Base-by-base conservation (phyloP, 192 early-diverging fungal genomes). In the Funneliformis mosseae region DNA sequence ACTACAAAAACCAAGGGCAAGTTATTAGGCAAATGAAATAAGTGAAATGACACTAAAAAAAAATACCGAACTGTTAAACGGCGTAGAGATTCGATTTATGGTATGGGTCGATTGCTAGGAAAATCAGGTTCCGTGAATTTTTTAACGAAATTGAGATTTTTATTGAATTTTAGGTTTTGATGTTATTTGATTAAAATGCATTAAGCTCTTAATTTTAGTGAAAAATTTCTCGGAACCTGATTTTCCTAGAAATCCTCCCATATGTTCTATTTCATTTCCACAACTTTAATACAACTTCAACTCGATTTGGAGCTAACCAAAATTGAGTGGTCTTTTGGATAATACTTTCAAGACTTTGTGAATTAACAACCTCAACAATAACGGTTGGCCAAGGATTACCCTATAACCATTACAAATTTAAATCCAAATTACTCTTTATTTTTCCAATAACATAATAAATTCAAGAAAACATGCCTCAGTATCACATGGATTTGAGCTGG, bases 291-390 rank as follows among this genome's bases (percentile, higher is more conserved):
- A 71, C 6, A 71, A 71, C 69, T 38, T 71, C 69, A 8, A 71
- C 69, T 14, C 42, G 41, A 23, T 70, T 70, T n/a, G 68, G 68
- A 7, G 69, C 69, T 39, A 71, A 71, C 69, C 69, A 71, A 39
- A 71, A 71, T 71, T 71, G 69, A 3, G 68, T 70, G 8, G 68
- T 70, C 68, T 70, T 70, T 16, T 71, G 42, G 10, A 71, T 71
- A 43, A 71, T 71, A 27, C 69, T 71, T 21, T 12, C n/a, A 71
- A 71, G 18, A 23, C 28, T 71, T 71, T 71, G 23, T 27, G 69
- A 33, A 71, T 45, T 45, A 71, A 16, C 69, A 14, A 45, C 69
- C 69, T 71, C 69, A 71, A 71, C 41, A 8, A 71, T 71, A 39
- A 71, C 16, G 14, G 39, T 71, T 6, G 69, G 69, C 69, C 69